These are phyloP conservation scores for Coelastrella sp. DNA, from an alignment of 139 green algal species.

Conservation along the genomic window DNA sequence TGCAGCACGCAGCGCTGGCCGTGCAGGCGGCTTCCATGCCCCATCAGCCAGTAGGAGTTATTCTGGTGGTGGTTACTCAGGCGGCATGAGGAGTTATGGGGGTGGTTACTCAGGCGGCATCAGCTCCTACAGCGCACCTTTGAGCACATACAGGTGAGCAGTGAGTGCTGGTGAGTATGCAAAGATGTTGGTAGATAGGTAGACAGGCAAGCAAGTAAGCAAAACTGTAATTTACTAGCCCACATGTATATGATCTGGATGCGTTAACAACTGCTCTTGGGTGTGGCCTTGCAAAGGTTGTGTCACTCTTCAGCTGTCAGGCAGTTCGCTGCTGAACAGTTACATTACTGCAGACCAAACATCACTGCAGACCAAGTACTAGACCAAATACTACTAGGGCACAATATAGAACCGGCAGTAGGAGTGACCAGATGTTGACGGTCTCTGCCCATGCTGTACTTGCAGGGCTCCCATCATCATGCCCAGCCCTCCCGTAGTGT, in stretches of 20 bases:
- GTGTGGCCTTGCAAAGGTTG: too few species aligned
- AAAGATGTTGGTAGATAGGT: too few species aligned
- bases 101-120: slow-evolving; percentile 22
- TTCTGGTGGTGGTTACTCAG: slow-evolving; percentile 13
- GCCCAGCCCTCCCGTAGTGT: background rate
- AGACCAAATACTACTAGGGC: too few species aligned
- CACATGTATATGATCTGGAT: too few species aligned
- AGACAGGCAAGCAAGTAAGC: too few species aligned
- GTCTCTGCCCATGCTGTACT: background rate
- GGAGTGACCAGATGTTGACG: background rate
- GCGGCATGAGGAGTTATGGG: slow-evolving; percentile 12
- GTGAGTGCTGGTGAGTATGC: too few species aligned
- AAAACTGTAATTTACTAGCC: too few species aligned
- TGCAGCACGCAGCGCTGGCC: slow-evolving; percentile 34
- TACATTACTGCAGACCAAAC: too few species aligned
- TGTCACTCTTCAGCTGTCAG: too few species aligned
- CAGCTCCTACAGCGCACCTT: background rate
- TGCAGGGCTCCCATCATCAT: slow-evolving; percentile 23
- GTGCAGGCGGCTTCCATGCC: slow-evolving; percentile 38
- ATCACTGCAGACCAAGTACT: too few species aligned
- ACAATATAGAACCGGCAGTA: background rate
- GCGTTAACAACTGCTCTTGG: too few species aligned
- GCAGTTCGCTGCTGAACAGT: too few species aligned
- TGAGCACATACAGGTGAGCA: background rate
- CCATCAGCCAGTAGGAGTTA: slow-evolving; percentile 13